Conservation (phyloP, 73 alveolate genomes). For the Durusdinium trenchii region DNA sequence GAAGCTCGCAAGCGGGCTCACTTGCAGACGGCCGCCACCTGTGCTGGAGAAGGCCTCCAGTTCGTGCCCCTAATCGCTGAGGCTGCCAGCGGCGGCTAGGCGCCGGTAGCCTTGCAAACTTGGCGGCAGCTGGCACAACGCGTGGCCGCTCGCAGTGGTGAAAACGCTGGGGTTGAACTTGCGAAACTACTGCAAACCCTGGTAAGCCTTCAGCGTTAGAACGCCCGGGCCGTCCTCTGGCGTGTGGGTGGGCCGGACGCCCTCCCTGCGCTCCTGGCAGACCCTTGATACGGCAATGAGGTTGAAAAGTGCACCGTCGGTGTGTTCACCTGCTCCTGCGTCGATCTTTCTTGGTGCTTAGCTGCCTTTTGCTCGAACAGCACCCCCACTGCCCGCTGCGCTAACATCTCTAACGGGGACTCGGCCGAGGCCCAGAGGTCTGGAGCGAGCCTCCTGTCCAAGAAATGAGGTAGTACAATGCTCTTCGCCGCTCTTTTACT, state of each 20-base stretch:
- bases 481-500: background rate
- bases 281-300: background rate
- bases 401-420: background rate
- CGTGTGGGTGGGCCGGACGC: conserved; percentile 23
- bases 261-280: conserved; percentile 15
- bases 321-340: too few relatives aligned
- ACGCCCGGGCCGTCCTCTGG: conserved; percentile 59
- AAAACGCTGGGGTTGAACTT: background rate
- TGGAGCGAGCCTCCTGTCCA: background rate
- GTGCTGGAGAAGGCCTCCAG: conserved; percentile 39
- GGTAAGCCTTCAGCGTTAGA: conserved; percentile 28
- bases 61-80: conserved; percentile 39
- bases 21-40: background rate
- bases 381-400: background rate
- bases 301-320: background rate
- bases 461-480: background rate
- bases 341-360: too few relatives aligned
- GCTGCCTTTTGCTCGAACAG: too few relatives aligned
- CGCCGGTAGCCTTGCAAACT: background rate
- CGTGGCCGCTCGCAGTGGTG: conserved; percentile 38
- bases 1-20: conserved; percentile 52
- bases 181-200: background rate
- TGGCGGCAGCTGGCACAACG: background rate
- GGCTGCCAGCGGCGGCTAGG: conserved; percentile 35
- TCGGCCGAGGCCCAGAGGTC: background rate